These are phyloP conservation scores for Zelopaecilomyces penicillatus DNA, from an alignment of 2,329 filamentous ascomycete genomes.

Conservation along the genomic window DNA sequence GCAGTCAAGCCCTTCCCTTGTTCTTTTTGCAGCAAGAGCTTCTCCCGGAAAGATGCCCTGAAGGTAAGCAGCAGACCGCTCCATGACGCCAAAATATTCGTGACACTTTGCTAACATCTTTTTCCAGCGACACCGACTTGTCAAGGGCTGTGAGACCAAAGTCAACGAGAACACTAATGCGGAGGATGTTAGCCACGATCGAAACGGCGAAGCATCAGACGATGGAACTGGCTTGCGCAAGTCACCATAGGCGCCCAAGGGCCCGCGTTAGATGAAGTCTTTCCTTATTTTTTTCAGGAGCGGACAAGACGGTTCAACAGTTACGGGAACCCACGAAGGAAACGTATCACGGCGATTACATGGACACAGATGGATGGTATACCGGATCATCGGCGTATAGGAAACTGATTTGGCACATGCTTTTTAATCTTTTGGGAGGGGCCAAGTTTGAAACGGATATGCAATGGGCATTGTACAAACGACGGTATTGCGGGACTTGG, in stretches of 20 bases:
- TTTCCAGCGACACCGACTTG: conserved; percentile 49
- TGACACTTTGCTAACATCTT: conserved; percentile 10
- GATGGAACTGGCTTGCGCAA: conserved; percentile 15
- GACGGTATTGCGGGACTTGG: too few relatives aligned
- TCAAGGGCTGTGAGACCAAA: conserved; percentile 51
- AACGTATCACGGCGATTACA: too few relatives aligned
- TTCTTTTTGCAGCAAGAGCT: conserved; percentile 86
- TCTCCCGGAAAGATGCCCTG: conserved; percentile 90
- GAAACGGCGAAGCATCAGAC: conserved; percentile 16
- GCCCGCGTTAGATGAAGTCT: too few relatives aligned
- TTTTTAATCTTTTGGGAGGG: too few relatives aligned
- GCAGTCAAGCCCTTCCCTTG: conserved; percentile 95
- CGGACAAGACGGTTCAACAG: too few relatives aligned
- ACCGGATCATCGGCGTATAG: too few relatives aligned
- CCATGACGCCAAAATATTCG: background rate
- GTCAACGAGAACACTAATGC: conserved; percentile 15
- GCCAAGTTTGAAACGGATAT: too few relatives aligned
- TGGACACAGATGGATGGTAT: too few relatives aligned
- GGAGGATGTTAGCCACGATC: conserved; percentile 13
- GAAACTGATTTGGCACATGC: too few relatives aligned
- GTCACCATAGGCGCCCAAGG: conserved; percentile 4
- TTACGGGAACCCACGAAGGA: too few relatives aligned
- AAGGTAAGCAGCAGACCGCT: conserved; percentile 57
- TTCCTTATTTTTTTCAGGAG: too few relatives aligned
- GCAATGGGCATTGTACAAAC: too few relatives aligned